Percentiles rank a stretch among this genome's conserved stretches.
These are phyloP conservation scores for Cordyceps militaris DNA, from an alignment of 2,329 filamentous ascomycete genomes.

Conservation along the genomic window DNA sequence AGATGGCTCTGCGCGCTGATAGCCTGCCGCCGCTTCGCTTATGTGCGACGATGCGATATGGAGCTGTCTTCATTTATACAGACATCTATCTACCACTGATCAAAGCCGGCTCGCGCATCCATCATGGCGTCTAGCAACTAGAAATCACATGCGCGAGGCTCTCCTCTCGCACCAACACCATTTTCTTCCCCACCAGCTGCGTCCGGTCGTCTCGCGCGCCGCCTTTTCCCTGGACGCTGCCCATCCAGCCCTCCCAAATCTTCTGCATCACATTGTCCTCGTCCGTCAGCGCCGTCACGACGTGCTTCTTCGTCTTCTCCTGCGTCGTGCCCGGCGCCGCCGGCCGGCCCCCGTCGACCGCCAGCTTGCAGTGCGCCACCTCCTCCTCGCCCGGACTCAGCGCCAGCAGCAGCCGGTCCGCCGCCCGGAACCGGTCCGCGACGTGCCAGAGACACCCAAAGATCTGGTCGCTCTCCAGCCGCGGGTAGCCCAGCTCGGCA, in stretches of 20 bases:
- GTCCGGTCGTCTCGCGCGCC: slow-evolving; percentile 26
- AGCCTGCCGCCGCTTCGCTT: too few relatives aligned
- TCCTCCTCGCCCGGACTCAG: slow-evolving; percentile 33
- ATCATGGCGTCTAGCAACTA: slow-evolving; percentile 3
- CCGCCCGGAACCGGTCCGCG: slow-evolving; percentile 36
- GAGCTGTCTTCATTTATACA: background rate
- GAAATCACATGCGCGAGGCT: slow-evolving; percentile 31
- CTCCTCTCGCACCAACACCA: slow-evolving; percentile 37
- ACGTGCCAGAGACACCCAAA: slow-evolving; percentile 43
- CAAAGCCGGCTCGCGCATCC: background rate
- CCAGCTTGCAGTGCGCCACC: slow-evolving; percentile 12
- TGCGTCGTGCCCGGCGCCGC: background rate
- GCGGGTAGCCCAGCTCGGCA: slow-evolving; percentile 36
- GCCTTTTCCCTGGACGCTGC: slow-evolving; percentile 25
- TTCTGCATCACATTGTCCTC: slow-evolving; percentile 37
- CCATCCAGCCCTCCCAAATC: slow-evolving; percentile 41
- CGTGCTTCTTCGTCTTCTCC: slow-evolving; percentile 6
- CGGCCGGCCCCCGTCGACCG: background rate
- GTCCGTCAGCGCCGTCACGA: slow-evolving; percentile 16
- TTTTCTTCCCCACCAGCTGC: slow-evolving; percentile 35
- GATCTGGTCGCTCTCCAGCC: slow-evolving; percentile 36
- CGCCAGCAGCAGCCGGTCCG: slow-evolving; percentile 32
- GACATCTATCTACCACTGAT: background rate
- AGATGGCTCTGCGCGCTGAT: background rate
- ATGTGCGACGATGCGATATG: background rate